A percentile compares a stretch with the other conserved stretches of the same genome.
These are phyloP conservation scores for Balakata baccata DNA, from an alignment of 345 rosid species.

Conservation along the genomic window DNA sequence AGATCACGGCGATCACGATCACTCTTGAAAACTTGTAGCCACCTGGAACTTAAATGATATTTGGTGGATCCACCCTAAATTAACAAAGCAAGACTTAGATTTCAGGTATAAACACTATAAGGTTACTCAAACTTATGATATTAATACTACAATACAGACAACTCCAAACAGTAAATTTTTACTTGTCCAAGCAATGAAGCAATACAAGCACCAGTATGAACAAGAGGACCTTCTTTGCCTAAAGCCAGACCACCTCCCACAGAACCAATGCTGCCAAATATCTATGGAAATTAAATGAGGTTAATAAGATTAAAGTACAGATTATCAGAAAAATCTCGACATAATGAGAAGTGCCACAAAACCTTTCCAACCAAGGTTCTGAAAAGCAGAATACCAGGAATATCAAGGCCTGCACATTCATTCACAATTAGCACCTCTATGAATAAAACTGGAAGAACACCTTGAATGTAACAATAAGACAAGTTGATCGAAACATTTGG, in stretches of 20 bases:
- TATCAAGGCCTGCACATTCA: slow-evolving; percentile 65
- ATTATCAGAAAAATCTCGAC: background rate
- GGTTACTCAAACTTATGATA: background rate
- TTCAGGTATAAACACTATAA: slow-evolving; percentile 3
- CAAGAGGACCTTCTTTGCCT: slow-evolving; percentile 98
- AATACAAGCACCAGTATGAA: slow-evolving; percentile 96
- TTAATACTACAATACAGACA: background rate
- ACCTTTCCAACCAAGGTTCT: slow-evolving; percentile 99
- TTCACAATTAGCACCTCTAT: slow-evolving; percentile 2
- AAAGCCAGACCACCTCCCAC: slow-evolving; percentile 97
- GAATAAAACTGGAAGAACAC: slow-evolving; percentile 3
- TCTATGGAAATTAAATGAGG: slow-evolving; percentile 39
- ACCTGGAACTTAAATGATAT: slow-evolving; percentile 80
- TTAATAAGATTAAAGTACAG: background rate
- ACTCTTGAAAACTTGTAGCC: slow-evolving; percentile 88
- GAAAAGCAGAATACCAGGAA: slow-evolving; percentile 82
- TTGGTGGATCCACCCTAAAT: slow-evolving; percentile 93
- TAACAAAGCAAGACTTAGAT: slow-evolving; percentile 11
- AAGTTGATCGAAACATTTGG: background rate
- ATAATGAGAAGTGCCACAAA: slow-evolving; percentile 17
- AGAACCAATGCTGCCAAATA: slow-evolving; percentile 96
- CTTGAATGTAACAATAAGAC: background rate
- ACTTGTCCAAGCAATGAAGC: slow-evolving; percentile 99
- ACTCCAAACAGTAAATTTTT: slow-evolving; percentile 19
- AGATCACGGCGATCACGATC: slow-evolving; percentile 96